Evolutionary conservation across 768 basidiomycete genomes (phyloP).

Genomic region (Boletus huronensis): DNA sequence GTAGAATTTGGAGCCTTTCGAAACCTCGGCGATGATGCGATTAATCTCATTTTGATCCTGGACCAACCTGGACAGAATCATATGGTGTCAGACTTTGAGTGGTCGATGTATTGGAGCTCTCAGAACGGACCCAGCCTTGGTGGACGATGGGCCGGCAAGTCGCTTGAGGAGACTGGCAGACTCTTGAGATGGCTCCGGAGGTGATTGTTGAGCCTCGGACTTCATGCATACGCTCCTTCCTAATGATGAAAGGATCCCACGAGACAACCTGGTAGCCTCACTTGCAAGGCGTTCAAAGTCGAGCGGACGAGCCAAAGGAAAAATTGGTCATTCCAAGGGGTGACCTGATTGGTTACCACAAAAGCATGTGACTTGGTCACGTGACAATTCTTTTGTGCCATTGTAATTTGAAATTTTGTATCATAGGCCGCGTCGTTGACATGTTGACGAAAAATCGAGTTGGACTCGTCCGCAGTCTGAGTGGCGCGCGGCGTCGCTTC

Average conservation of each 20-base stretch:
- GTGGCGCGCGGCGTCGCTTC: too few species aligned
- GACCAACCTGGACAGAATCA: constrained; percentile 46
- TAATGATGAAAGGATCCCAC: neutral
- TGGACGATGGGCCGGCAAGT: constrained; percentile 84
- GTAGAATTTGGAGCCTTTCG: constrained; percentile 92
- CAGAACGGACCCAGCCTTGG: constrained; percentile 75
- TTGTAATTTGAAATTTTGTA: too few species aligned
- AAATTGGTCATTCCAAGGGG: too few species aligned
- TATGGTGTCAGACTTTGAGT: constrained; percentile 8
- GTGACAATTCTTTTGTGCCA: too few species aligned
- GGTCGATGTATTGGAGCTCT: neutral
- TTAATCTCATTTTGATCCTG: constrained; percentile 84
- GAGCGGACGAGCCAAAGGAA: neutral
- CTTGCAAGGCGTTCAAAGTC: neutral
- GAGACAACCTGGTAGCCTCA: neutral
- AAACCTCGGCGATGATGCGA: constrained; percentile 83
- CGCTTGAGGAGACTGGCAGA: constrained; percentile 69
- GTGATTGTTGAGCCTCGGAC: constrained; percentile 16
- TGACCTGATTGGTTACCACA: too few species aligned
- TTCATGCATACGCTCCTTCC: constrained; percentile 16
- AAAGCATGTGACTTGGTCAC: too few species aligned
- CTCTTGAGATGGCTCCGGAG: constrained; percentile 49
- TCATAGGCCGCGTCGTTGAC: too few species aligned
- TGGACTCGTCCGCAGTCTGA: too few species aligned
- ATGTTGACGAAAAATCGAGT: too few species aligned